Evolutionary conservation across 805 yeast species (phyloP).

Genomic region (Kuraishia cidri): DNA sequence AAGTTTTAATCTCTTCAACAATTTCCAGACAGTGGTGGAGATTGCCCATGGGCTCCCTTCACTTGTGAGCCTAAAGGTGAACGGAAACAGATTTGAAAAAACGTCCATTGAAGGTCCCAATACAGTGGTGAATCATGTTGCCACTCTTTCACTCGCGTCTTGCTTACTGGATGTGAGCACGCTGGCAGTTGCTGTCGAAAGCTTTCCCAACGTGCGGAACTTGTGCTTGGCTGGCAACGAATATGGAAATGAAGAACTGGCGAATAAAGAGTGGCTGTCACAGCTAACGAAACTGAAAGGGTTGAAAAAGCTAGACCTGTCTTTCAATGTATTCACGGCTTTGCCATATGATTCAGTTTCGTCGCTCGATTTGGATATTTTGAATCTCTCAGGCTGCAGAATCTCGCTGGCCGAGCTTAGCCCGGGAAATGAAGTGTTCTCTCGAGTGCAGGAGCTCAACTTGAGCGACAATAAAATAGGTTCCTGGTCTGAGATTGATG

Average conservation of each 20-base stretch:
- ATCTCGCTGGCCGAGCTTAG: too few relatives aligned
- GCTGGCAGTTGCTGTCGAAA: too few relatives aligned
- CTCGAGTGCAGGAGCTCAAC: constrained; percentile 33
- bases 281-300: not conserved
- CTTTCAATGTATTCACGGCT: constrained; percentile 10
- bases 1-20: constrained; percentile 45
- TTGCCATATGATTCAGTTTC: too few relatives aligned
- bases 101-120: too few relatives aligned
- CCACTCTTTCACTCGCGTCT: too few relatives aligned
- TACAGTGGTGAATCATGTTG: too few relatives aligned
- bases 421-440: too few relatives aligned
- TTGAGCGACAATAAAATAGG: constrained; percentile 39
- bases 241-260: not conserved
- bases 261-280: not conserved
- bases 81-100: constrained; percentile 44
- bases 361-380: too few relatives aligned
- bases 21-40: constrained; percentile 26
- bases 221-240: not conserved
- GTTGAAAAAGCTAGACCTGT: constrained; percentile 20
- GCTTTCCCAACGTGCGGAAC: too few relatives aligned
- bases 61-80: constrained; percentile 35
- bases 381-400: too few relatives aligned
- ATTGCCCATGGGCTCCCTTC: constrained; percentile 26
- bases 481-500: constrained; percentile 42
- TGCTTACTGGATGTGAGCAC: too few relatives aligned